Evolutionary conservation across 352 stramenopile species (phyloP).

Genomic region (Globisporangium radiosum): DNA sequence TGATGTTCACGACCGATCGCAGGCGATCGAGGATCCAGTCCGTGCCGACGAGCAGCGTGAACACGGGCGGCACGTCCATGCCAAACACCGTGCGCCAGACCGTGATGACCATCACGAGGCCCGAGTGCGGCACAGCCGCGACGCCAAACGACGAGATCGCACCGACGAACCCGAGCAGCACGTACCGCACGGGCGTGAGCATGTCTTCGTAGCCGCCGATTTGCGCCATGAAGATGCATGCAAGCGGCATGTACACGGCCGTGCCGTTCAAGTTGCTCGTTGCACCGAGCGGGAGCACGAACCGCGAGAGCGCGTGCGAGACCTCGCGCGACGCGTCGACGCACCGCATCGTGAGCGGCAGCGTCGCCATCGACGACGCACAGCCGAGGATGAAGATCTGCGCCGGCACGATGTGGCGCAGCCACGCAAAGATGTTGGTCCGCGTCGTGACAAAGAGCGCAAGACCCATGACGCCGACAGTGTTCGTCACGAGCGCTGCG

Average conservation of each 20-base stretch:
- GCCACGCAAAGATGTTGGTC: constrained; percentile 56
- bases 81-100: constrained; percentile 75
- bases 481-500: constrained; percentile 33
- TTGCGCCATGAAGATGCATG: constrained; percentile 68
- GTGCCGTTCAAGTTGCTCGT: constrained; percentile 70
- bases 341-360: constrained; percentile 69
- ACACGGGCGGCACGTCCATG: constrained; percentile 42
- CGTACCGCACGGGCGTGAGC: constrained; percentile 43
- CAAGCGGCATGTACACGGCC: constrained; percentile 67
- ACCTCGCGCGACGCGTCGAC: constrained; percentile 60
- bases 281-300: constrained; percentile 13
- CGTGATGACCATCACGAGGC: constrained; percentile 72
- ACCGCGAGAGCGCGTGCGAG: constrained; percentile 46
- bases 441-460: constrained; percentile 47
- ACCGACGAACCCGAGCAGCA: constrained; percentile 55
- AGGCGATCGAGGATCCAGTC: constrained; percentile 73
- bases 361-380: constrained; percentile 68
- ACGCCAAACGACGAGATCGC: constrained; percentile 61
- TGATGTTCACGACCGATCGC: constrained; percentile 69
- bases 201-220: constrained; percentile 40
- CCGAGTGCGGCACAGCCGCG: constrained; percentile 57
- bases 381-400: constrained; percentile 74
- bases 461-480: constrained; percentile 46
- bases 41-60: constrained; percentile 58
- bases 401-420: constrained; percentile 58